Base-by-base conservation (phyloP, 768 basidiomycete genomes). In the Suillus ampliporus region DNA sequence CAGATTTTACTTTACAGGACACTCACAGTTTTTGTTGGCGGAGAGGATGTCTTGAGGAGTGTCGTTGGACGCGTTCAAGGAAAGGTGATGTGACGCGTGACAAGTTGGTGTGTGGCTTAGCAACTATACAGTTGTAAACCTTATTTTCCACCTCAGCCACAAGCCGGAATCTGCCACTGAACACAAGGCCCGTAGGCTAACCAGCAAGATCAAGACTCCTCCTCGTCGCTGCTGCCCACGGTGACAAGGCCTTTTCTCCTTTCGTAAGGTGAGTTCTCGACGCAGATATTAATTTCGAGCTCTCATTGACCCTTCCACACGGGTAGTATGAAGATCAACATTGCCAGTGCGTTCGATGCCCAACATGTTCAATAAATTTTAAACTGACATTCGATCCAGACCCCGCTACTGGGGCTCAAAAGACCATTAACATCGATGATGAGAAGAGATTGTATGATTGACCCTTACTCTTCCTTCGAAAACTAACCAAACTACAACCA, bases 341-440 rank as follows among this genome's bases (percentile, higher is more conserved):
- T 99, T 77, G 93, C 96, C 79, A 95, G 92, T 94, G 77, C 82
- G 92, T 81, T 65, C 66, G 38, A 52, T 72, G 63, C 58, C 62
- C 58, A 53, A 43, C 50, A 21, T 63, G 26, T 43, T 51, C 28
- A 65, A 59, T 62, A 28, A 26, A 43, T 5, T 28, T 1, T 72
- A 31, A 61, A 60, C 57, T 67, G 66, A 67, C 67, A 61, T 40
- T 61, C 60, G 62, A 58, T 37, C 34, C 69, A 94, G 92, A 97
- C 86, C 94, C 95, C 80, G 95, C 95, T 68, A 99, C 96, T 62
- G 96, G 95, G 78, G 90, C 90, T 74, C 96, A 97, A 90, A 99
- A 98, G 85, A 88, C 91, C 77, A 79, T 97, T 83, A 95, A 96
- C 75, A 74, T 96, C 77, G 96, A 97, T 71, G 94, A 97, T 75